Percentiles rank a stretch among this genome's conserved stretches.
phyloP scores from a whole-genome alignment of 257 asterid genomes.

The Rubia yunnanensis region DNA sequence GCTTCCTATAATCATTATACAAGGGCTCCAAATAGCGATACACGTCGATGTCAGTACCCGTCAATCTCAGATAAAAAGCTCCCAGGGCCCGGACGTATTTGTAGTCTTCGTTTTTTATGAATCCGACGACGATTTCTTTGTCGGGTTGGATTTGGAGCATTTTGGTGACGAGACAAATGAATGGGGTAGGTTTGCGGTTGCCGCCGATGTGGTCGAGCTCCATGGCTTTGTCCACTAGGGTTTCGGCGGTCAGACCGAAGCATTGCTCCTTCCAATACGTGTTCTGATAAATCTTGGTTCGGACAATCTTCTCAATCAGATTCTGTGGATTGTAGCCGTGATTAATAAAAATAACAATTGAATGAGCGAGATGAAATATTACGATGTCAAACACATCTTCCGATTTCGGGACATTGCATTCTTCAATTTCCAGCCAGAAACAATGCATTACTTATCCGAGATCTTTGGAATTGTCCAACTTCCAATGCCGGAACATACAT shows the following conservation, averaged over 20 bases:
- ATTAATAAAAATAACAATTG: too few species aligned
- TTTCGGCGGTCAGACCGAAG: constrained; percentile 91
- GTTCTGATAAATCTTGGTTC: constrained; percentile 71
- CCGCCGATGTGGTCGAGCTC: constrained; percentile 95
- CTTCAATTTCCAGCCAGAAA: too few species aligned
- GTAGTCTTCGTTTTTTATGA: constrained; percentile 85
- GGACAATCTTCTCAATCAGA: constrained; percentile 76
- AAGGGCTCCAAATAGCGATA: constrained; percentile 76
- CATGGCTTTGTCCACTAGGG: constrained; percentile 97
- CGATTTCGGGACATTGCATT: too few species aligned
- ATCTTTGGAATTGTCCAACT: too few species aligned
- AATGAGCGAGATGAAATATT: too few species aligned
- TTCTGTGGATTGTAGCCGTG: constrained; percentile 65
- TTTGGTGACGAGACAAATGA: constrained; percentile 78
- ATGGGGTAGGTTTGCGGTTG: constrained; percentile 70
- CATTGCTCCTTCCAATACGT: constrained; percentile 96
- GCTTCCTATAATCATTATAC: constrained; percentile 88
- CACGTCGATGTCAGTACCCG: constrained; percentile 80
- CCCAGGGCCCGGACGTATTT: constrained; percentile 93
- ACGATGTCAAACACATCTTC: too few species aligned
- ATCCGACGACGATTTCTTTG: constrained; percentile 88
- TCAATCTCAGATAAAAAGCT: constrained; percentile 89
- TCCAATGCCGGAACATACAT: too few species aligned
- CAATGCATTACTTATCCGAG: too few species aligned
- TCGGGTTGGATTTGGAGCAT: constrained; percentile 99